phyloP scores from a whole-genome alignment of 1,284 basidiomycete genomes.

The Heterobasidion irregulare region DNA sequence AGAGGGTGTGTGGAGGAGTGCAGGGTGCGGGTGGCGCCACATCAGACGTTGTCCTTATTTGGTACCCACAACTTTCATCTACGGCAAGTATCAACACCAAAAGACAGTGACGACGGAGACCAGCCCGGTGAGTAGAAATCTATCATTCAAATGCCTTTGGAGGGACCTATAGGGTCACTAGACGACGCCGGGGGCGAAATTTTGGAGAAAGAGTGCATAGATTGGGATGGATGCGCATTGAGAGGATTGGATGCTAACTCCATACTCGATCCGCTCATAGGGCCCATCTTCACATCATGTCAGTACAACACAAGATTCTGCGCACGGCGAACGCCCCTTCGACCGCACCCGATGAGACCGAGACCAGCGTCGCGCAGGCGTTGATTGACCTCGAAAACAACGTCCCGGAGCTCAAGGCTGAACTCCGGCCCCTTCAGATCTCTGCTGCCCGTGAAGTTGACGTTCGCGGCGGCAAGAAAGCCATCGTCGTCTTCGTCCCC shows the following conservation, averaged over 20 bases:
- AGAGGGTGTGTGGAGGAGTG: not conserved
- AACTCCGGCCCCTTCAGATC: conserved; percentile 94
- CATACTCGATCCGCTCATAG: not conserved
- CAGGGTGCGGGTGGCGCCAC: conserved; percentile 2
- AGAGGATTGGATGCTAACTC: conserved; percentile 1
- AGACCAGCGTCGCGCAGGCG: conserved; percentile 91
- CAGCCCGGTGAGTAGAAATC: conserved; percentile 35
- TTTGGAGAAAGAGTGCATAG: conserved; percentile 22
- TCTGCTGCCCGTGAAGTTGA: conserved; percentile 98
- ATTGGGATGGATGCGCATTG: conserved; percentile 35
- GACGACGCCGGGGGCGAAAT: conserved; percentile 8
- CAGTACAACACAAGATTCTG: conserved; percentile 80
- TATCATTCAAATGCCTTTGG: conserved; percentile 13
- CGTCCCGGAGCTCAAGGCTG: conserved; percentile 95
- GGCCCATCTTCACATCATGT: conserved; percentile 45
- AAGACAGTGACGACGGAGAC: conserved; percentile 31
- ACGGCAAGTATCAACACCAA: conserved; percentile 8
- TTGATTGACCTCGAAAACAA: conserved; percentile 97
- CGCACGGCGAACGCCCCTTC: conserved; percentile 94
- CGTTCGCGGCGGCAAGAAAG: conserved; percentile 99
- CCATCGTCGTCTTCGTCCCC: conserved; percentile 97
- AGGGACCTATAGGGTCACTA: conserved; percentile 5
- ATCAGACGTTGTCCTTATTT: conserved; percentile 10
- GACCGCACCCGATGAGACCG: conserved; percentile 86
- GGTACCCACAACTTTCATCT: not conserved